Evolutionary conservation across 129 eudicot species (phyloP).

Genomic region (Artemisia argyi): DNA sequence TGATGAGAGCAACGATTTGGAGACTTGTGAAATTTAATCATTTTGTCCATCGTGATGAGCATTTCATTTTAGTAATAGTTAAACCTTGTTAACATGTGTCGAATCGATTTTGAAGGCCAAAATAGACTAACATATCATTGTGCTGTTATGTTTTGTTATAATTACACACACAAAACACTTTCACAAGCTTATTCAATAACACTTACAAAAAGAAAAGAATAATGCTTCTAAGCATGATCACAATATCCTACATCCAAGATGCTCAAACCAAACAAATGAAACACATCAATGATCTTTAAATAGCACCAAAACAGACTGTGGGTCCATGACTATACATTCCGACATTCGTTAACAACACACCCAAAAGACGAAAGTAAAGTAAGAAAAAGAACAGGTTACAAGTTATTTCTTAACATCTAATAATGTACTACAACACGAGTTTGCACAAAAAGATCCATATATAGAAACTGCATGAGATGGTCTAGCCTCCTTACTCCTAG

Average conservation of each 20-base stretch:
- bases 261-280: conserved; percentile 10
- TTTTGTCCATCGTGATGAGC: neutral
- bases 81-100: neutral
- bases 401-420: conserved; percentile 1
- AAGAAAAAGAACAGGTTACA: conserved; percentile 34
- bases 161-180: neutral
- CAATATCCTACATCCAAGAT: conserved; percentile 13
- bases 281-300: conserved; percentile 22
- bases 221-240: too few relatives aligned
- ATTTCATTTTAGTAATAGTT: neutral
- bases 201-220: neutral
- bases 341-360: conserved; percentile 15
- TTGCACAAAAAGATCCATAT: conserved; percentile 16
- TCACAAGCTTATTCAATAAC: neutral
- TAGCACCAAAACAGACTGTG: conserved; percentile 14
- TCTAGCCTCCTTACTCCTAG: too few relatives aligned
- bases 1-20: conserved; percentile 13
- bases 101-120: neutral
- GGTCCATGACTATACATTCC: conserved; percentile 50
- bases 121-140: neutral
- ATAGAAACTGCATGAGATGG: conserved; percentile 17
- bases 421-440: conserved; percentile 27
- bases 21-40: conserved; percentile 2
- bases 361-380: conserved; percentile 15
- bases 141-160: neutral